phyloP scores from a whole-genome alignment of 1,139 yeast species.

The Hyphopichia fennica region DNA sequence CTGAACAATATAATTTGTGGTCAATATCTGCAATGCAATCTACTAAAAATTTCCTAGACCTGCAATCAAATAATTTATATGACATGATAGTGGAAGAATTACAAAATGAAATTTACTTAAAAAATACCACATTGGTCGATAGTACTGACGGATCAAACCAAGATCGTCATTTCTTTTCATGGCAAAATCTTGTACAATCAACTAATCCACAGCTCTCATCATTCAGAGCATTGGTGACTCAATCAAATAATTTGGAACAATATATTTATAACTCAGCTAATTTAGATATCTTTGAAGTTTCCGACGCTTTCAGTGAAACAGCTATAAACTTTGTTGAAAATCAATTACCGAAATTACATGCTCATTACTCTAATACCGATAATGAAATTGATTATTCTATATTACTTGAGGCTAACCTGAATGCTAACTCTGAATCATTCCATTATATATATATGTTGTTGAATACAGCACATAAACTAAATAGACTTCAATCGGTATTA shows the following conservation, averaged over 20 bases:
- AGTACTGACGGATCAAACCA: constrained; percentile 4
- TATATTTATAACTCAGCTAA: constrained; percentile 58
- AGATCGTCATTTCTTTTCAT: constrained; percentile 15
- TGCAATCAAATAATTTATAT: constrained; percentile 66
- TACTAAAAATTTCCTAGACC: constrained; percentile 56
- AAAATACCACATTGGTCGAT: constrained; percentile 19
- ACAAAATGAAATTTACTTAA: constrained; percentile 69
- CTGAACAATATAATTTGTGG: constrained; percentile 63
- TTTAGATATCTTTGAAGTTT: constrained; percentile 54
- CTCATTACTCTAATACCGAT: constrained; percentile 19
- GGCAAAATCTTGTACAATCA: constrained; percentile 31
- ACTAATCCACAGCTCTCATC: constrained; percentile 35
- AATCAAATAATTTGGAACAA: constrained; percentile 53
- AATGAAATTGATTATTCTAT: constrained; percentile 30
- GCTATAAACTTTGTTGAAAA: constrained; percentile 31
- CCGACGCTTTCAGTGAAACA: constrained; percentile 48
- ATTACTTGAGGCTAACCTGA: constrained; percentile 29
- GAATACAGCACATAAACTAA: constrained; percentile 60
- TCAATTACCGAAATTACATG: constrained; percentile 36
- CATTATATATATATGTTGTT: constrained; percentile 57
- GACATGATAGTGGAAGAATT: constrained; percentile 78
- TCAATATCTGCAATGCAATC: constrained; percentile 60
- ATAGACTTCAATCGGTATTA: constrained; percentile 62
- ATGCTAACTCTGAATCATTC: constrained; percentile 46
- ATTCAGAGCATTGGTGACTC: constrained; percentile 33